phyloP scores from a whole-genome alignment of 2,329 filamentous ascomycete species.

The Epicoccum sorghinum region DNA sequence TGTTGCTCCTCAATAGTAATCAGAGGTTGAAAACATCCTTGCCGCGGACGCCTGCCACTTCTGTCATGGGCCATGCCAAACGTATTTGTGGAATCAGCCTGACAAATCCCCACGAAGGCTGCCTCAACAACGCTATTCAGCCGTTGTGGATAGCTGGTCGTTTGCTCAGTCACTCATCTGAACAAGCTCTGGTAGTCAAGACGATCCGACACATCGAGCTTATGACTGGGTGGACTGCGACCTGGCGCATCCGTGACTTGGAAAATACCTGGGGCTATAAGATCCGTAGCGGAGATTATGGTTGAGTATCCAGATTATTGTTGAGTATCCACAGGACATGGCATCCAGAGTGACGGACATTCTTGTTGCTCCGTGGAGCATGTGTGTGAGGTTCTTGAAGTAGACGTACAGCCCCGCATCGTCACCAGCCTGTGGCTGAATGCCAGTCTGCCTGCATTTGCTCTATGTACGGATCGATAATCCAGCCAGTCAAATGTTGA shows the following conservation, averaged over 20 bases:
- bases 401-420: background rate
- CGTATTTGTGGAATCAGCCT: conserved; percentile 63
- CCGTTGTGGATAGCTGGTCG: conserved; percentile 63
- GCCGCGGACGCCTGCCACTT: conserved; percentile 44
- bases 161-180: conserved; percentile 58
- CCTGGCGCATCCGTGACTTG: conserved; percentile 61
- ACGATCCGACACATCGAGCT: conserved; percentile 59
- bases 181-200: conserved; percentile 49
- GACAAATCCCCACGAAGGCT: conserved; percentile 62
- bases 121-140: conserved; percentile 64
- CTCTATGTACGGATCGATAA: conserved; percentile 20
- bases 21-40: conserved; percentile 40
- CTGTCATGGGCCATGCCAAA: conserved; percentile 61
- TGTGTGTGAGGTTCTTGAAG: background rate
- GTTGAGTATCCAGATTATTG: background rate
- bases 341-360: background rate
- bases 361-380: too few relatives aligned
- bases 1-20: conserved; percentile 57
- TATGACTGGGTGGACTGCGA: conserved; percentile 60
- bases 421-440: conserved; percentile 28
- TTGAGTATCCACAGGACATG: too few relatives aligned
- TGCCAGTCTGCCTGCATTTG: conserved; percentile 27
- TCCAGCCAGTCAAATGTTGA: conserved; percentile 53
- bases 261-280: conserved; percentile 47
- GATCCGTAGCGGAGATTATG: conserved; percentile 17